Evolutionary conservation across 345 rosid genomes (phyloP).

Genomic region (Aquilaria sinensis): DNA sequence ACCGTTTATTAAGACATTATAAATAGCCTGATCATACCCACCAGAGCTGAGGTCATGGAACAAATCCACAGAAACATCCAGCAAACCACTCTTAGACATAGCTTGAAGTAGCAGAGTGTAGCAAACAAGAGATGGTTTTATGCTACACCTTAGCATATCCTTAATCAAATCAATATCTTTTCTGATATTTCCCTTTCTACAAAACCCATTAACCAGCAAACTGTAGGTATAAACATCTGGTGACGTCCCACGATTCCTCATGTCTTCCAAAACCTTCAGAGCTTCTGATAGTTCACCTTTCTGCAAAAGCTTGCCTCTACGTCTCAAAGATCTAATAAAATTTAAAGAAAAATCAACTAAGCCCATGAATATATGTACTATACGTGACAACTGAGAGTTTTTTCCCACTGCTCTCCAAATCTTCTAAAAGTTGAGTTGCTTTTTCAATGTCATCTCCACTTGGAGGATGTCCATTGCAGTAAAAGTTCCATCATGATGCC

Average conservation of each 20-base stretch:
- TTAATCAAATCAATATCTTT: slow-evolving; percentile 30
- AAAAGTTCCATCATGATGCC: slow-evolving; percentile 40
- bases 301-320: slow-evolving; percentile 24
- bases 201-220: slow-evolving; percentile 42
- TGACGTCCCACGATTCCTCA: slow-evolving; percentile 27
- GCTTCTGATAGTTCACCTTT: slow-evolving; percentile 32
- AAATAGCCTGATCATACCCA: slow-evolving; percentile 33
- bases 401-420: slow-evolving; percentile 33
- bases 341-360: slow-evolving; percentile 31
- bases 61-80: slow-evolving; percentile 17
- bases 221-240: slow-evolving; percentile 47
- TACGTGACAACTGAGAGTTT: slow-evolving; percentile 34
- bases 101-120: slow-evolving; percentile 28
- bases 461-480: slow-evolving; percentile 26
- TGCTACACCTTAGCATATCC: slow-evolving; percentile 28
- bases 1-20: slow-evolving; percentile 31
- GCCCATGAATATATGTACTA: slow-evolving; percentile 33
- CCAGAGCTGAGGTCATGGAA: slow-evolving; percentile 23
- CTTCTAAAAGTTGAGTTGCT: slow-evolving; percentile 31
- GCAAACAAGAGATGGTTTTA: slow-evolving; percentile 36
- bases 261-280: slow-evolving; percentile 36
- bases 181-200: slow-evolving; percentile 32
- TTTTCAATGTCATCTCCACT: slow-evolving; percentile 14
- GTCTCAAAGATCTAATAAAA: slow-evolving; percentile 19
- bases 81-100: slow-evolving; percentile 28